phyloP scores from a whole-genome alignment of 805 yeast species.

The Pichia rugopelliculosa region DNA sequence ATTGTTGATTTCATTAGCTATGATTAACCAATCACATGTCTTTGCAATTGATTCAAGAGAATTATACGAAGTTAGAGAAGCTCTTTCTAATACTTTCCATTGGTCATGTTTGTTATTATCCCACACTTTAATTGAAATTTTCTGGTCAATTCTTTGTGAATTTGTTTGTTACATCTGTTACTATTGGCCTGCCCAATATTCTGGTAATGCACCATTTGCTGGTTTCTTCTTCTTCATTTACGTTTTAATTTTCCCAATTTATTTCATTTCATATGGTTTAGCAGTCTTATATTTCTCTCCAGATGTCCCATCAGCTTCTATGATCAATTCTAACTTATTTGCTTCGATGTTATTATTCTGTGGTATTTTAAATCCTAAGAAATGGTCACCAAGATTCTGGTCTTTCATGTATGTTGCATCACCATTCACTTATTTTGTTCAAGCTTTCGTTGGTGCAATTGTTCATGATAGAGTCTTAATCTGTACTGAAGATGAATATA shows the following conservation, averaged over 20 bases:
- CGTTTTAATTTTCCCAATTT: constrained; percentile 37
- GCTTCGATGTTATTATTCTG: constrained; percentile 56
- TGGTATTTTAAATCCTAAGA: constrained; percentile 56
- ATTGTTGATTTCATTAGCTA: constrained; percentile 53
- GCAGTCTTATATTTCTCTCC: constrained; percentile 53
- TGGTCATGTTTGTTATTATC: constrained; percentile 54
- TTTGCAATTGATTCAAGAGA: constrained; percentile 52
- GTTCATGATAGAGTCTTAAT: constrained; percentile 42
- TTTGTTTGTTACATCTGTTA: constrained; percentile 40
- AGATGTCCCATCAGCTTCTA: constrained; percentile 59
- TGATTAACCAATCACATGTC: constrained; percentile 59
- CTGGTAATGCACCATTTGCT: constrained; percentile 33
- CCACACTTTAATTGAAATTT: constrained; percentile 51
- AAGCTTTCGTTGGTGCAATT: constrained; percentile 43
- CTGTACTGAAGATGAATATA: constrained; percentile 43
- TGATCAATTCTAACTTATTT: constrained; percentile 48
- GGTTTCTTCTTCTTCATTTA: constrained; percentile 37
- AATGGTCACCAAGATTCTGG: constrained; percentile 72
- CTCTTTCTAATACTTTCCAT: constrained; percentile 62
- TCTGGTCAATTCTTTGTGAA: constrained; percentile 44
- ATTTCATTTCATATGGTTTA: constrained; percentile 45
- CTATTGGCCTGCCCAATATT: constrained; percentile 31
- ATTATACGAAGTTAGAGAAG: constrained; percentile 61
- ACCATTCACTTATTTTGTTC: constrained; percentile 64
- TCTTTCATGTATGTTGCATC: constrained; percentile 68